Conservation (phyloP, 805 yeast genomes). For the Zygosaccharomyces bailii region DNA sequence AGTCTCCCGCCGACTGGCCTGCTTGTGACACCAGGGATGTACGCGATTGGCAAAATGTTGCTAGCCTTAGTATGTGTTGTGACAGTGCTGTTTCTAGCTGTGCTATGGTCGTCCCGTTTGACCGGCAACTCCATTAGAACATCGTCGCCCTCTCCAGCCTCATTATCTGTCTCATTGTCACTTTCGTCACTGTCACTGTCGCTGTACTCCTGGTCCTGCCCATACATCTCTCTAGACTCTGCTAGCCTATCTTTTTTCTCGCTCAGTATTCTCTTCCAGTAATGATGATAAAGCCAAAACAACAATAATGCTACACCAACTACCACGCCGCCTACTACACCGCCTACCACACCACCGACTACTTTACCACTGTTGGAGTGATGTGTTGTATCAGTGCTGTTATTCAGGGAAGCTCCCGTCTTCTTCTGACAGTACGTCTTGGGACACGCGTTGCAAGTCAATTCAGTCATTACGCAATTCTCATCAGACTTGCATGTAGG, state of each 20-base stretch:
- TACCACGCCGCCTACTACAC: slow-evolving; percentile 44
- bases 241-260: slow-evolving; percentile 30
- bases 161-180: slow-evolving; percentile 15
- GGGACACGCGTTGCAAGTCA: slow-evolving; percentile 59
- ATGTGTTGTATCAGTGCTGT: slow-evolving; percentile 11
- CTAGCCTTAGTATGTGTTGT: slow-evolving; percentile 76
- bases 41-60: slow-evolving; percentile 85
- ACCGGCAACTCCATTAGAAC: slow-evolving; percentile 2
- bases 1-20: slow-evolving; percentile 11
- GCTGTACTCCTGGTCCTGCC: slow-evolving; percentile 26
- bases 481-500: slow-evolving; percentile 53
- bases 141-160: neutral
- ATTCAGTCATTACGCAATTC: slow-evolving; percentile 52
- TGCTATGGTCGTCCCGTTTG: slow-evolving; percentile 7
- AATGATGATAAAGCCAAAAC: slow-evolving; percentile 42
- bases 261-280: slow-evolving; percentile 40
- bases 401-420: slow-evolving; percentile 17
- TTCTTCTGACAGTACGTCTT: slow-evolving; percentile 46
- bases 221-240: slow-evolving; percentile 20
- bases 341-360: slow-evolving; percentile 72
- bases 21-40: slow-evolving; percentile 84
- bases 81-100: slow-evolving; percentile 46
- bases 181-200: slow-evolving; percentile 23
- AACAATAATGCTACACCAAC: slow-evolving; percentile 38
- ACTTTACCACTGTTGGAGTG: slow-evolving; percentile 44